A percentile compares a stretch with the other conserved stretches of the same genome.
phyloP scores from a whole-genome alignment of 768 basidiomycete species.

The Dioszegia hungarica region DNA sequence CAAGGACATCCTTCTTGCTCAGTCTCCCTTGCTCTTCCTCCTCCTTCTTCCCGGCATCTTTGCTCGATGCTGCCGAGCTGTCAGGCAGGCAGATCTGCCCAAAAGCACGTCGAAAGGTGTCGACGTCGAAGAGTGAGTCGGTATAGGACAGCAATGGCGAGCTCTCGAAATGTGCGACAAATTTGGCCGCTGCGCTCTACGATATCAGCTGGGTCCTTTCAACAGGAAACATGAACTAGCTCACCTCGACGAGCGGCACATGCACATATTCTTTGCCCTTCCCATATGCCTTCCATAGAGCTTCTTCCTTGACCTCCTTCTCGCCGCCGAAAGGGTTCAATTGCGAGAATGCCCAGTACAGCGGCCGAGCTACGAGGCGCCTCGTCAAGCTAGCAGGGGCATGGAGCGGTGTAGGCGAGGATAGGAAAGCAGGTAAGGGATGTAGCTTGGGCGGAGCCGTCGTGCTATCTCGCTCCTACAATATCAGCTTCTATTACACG shows the following conservation, averaged over 20 bases:
- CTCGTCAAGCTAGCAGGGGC: conserved; percentile 32
- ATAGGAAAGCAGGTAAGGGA: conserved; percentile 31
- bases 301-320: conserved; percentile 32
- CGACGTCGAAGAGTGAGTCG: conserved; percentile 19
- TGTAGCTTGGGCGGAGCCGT: conserved; percentile 24
- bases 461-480: conserved; percentile 24
- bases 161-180: conserved; percentile 19
- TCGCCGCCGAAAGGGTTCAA: conserved; percentile 42
- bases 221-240: neutral
- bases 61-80: too few species aligned
- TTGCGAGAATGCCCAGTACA: conserved; percentile 48
- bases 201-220: neutral
- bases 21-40: conserved; percentile 41
- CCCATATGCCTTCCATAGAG: conserved; percentile 36
- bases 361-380: conserved; percentile 39
- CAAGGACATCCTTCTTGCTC: conserved; percentile 61
- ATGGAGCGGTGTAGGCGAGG: conserved; percentile 35
- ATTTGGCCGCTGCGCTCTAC: conserved; percentile 36
- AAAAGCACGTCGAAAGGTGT: conserved; percentile 25
- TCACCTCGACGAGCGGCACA: conserved; percentile 45
- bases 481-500: neutral
- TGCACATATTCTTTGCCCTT: conserved; percentile 43
- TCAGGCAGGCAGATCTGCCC: conserved; percentile 23
- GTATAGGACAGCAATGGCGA: conserved; percentile 37
- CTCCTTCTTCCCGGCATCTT: too few species aligned